Percentiles rank a stretch among this genome's conserved stretches.
Conservation (phyloP, 2,329 filamentous ascomycete genomes). For the Fusarium tanahbumbuense region DNA sequence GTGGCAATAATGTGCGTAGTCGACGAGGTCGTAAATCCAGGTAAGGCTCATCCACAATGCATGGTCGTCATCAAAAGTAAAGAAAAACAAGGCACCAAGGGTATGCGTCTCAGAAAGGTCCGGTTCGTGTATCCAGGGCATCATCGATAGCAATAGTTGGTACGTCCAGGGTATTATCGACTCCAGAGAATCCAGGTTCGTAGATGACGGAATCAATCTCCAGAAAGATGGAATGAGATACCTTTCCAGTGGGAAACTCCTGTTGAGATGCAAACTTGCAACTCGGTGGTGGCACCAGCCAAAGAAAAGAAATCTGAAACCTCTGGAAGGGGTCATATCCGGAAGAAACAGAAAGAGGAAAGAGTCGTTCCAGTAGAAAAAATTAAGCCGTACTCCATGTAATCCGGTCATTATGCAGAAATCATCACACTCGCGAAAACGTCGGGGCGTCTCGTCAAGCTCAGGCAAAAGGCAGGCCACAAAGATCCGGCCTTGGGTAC, state of each 20-base stretch:
- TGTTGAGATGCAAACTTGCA: slow-evolving; percentile 49
- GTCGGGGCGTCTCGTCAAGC: slow-evolving; percentile 38
- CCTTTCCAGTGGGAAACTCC: slow-evolving; percentile 44
- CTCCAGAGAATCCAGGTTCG: slow-evolving; percentile 36
- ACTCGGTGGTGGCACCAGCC: slow-evolving; percentile 42
- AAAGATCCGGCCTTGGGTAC: slow-evolving; percentile 37
- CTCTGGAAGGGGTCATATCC: slow-evolving; percentile 42
- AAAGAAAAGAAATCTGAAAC: slow-evolving; percentile 40
- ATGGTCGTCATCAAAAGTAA: slow-evolving; percentile 43
- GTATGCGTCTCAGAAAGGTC: slow-evolving; percentile 39
- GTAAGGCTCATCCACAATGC: slow-evolving; percentile 46
- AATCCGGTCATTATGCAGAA: slow-evolving; percentile 47
- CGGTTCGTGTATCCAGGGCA: slow-evolving; percentile 38
- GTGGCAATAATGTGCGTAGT: slow-evolving; percentile 43
- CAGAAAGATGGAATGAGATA: slow-evolving; percentile 36
- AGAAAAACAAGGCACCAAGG: slow-evolving; percentile 39
- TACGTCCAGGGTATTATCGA: slow-evolving; percentile 44
- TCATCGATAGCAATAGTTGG: slow-evolving; percentile 43
- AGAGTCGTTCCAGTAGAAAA: slow-evolving; percentile 44
- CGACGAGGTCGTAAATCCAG: slow-evolving; percentile 44
- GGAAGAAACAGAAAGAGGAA: slow-evolving; percentile 42
- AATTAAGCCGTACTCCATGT: slow-evolving; percentile 45
- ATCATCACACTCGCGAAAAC: slow-evolving; percentile 48
- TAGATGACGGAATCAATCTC: slow-evolving; percentile 35
- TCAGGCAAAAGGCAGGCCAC: slow-evolving; percentile 31